phyloP scores from a whole-genome alignment of 179 eudicot species.

The Sideroxylon spinosum region DNA sequence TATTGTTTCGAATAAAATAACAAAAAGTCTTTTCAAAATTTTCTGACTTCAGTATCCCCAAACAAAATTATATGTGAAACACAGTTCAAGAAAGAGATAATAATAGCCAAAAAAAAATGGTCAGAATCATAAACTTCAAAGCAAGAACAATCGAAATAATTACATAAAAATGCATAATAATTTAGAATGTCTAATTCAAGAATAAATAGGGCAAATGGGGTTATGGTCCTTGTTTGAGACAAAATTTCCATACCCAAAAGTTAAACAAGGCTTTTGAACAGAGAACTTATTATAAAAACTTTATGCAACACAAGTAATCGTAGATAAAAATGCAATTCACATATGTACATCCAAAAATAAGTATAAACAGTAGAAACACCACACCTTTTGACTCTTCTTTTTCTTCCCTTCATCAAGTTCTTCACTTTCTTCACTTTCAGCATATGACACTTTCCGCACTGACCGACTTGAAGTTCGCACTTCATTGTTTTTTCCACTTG shows the following conservation, averaged over 20 bases:
- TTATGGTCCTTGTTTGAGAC: background rate
- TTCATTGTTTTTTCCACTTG: slow-evolving; percentile 46
- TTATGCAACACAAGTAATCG: background rate
- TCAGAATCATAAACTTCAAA: background rate
- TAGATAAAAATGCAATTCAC: background rate
- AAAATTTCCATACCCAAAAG: background rate
- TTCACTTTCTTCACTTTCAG: slow-evolving; percentile 93
- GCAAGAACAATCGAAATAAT: background rate
- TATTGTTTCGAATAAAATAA: no score
- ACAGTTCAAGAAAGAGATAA: no score
- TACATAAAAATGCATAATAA: background rate
- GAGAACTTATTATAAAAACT: background rate
- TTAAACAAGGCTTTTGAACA: background rate
- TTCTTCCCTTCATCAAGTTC: slow-evolving; percentile 72
- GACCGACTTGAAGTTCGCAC: slow-evolving; percentile 77
- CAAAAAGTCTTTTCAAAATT: no score
- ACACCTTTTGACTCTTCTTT: slow-evolving; percentile 78
- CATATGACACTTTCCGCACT: slow-evolving; percentile 86
- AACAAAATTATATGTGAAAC: no score
- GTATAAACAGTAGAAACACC: slow-evolving; percentile 11
- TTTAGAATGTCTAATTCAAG: background rate
- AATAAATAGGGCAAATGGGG: background rate
- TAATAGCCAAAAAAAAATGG: no score
- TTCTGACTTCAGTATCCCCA: no score
- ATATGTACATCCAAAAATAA: background rate